A percentile compares a stretch with the other conserved stretches of the same genome.
Evolutionary conservation across 164 flowering plant genomes (phyloP).

Genomic region (Vitis rotundifolia): DNA sequence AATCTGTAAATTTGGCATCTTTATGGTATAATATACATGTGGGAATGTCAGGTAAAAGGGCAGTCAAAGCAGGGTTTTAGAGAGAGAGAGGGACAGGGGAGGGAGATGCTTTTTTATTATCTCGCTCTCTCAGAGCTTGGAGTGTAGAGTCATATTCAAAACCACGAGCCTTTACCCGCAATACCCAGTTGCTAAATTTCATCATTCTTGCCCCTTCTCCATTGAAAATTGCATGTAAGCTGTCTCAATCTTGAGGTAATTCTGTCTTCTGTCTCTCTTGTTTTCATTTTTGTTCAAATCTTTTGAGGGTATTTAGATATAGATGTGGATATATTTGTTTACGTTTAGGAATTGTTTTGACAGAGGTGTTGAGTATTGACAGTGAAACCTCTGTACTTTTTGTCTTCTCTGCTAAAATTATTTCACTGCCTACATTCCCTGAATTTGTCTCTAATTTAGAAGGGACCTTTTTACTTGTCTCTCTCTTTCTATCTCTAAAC

Average conservation of each 20-base stretch:
- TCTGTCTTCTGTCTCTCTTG: background rate
- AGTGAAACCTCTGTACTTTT: constrained; percentile 31
- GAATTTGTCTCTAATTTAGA: constrained; percentile 21
- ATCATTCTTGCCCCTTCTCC: background rate
- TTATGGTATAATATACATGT: constrained; percentile 16
- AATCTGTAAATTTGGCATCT: constrained; percentile 1
- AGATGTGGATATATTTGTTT: background rate
- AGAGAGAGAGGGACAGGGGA: constrained; percentile 11
- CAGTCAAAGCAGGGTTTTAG: background rate
- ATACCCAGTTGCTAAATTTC: constrained; percentile 23
- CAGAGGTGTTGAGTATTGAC: constrained; percentile 11
- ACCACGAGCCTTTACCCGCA: constrained; percentile 28
- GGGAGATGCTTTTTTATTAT: constrained; percentile 8
- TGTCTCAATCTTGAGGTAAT: constrained; percentile 14
- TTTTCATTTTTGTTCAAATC: background rate
- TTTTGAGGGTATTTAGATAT: background rate
- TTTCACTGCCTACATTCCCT: constrained; percentile 26
- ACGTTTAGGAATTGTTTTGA: background rate
- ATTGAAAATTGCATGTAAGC: background rate
- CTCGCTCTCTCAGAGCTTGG: background rate
- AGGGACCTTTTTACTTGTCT: background rate
- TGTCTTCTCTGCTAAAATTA: constrained; percentile 18
- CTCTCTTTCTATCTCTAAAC: constrained; percentile 6
- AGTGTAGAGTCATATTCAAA: constrained; percentile 21
- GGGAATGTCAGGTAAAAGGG: constrained; percentile 30